Base-by-base conservation (phyloP, 805 yeast species). In the Clavispora vitiphila region DNA sequence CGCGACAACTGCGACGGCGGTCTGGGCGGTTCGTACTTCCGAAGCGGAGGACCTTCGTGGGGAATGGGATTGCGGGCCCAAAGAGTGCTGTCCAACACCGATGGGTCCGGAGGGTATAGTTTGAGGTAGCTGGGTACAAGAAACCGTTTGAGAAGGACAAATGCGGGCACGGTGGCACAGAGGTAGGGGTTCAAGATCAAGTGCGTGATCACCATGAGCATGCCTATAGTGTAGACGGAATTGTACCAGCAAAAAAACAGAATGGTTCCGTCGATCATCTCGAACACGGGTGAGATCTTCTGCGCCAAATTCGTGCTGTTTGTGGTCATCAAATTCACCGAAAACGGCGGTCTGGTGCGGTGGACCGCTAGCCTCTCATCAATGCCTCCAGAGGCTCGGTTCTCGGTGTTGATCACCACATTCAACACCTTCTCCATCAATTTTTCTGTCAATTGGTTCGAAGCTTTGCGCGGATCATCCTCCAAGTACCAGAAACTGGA, bases 1-100 rank as follows among this genome's bases (percentile, higher is more conserved):
- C 85, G 70, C 24, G 90, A 81, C 38, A 85, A 69, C 58, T 87
- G 88, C 4, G 90, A 84, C 7, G 81, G 85, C 0, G 95, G 93
- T 46, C 76, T 77, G 3, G 88, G 86, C 3, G 73, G 54, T 25
- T 65, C 72, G 20, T 77, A 70, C 10, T 67, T 65, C 34, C 65
- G 53, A 30, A 83, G 51, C 1, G 78, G 72, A 7, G 45, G 44
- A 4, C 79, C 78, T 1, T 78, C 81, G 22, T 70, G 65, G 8
- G 71, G 69, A 5, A 56, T 39, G 4, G 69, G 71, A 48, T 68
- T 67, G 18, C 36, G 41, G 19, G 47, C 52, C 35, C 54, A 46
- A 39, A 46, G 47, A 19, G 32, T 25, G 30, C 44, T 47, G 46
- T 41, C 40, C 46, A 55, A 22, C 34, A 56, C 38, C 41, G 65